Evolutionary conservation across 257 asterid species (phyloP).

Genomic region (Vinca minor): DNA sequence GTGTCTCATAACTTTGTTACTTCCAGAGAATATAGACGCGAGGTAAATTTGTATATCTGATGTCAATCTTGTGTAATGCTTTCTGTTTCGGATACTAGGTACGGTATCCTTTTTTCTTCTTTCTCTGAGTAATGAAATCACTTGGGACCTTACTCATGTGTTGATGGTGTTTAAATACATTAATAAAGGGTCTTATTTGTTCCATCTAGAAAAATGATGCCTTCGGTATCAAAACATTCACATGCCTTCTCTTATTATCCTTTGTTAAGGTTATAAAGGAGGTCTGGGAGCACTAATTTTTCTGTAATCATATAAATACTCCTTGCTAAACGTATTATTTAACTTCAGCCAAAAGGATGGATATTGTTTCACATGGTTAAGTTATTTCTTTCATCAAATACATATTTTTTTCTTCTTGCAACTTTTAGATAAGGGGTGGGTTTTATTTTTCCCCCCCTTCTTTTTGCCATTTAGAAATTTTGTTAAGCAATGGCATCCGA

Average conservation of each 20-base stretch:
- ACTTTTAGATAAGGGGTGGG: background rate
- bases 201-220: background rate
- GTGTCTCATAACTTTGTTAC: slow-evolving; percentile 69
- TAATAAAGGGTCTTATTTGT: background rate
- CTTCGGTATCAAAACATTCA: background rate
- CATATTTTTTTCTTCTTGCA: background rate
- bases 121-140: background rate
- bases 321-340: background rate
- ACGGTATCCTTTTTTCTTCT: background rate
- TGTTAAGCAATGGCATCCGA: background rate
- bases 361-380: too few relatives aligned
- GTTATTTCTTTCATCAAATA: background rate
- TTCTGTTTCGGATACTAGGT: background rate
- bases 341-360: background rate
- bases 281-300: background rate
- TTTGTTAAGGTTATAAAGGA: background rate
- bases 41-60: slow-evolving; percentile 40
- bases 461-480: too few relatives aligned
- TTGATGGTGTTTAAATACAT: background rate
- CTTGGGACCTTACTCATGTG: background rate
- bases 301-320: background rate
- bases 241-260: background rate
- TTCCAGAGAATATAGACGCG: slow-evolving; percentile 80
- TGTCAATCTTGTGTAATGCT: background rate
- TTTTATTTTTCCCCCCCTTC: too few relatives aligned